Evolutionary conservation across 352 stramenopile genomes (phyloP).

Genomic region (Plasmopara muralis): DNA sequence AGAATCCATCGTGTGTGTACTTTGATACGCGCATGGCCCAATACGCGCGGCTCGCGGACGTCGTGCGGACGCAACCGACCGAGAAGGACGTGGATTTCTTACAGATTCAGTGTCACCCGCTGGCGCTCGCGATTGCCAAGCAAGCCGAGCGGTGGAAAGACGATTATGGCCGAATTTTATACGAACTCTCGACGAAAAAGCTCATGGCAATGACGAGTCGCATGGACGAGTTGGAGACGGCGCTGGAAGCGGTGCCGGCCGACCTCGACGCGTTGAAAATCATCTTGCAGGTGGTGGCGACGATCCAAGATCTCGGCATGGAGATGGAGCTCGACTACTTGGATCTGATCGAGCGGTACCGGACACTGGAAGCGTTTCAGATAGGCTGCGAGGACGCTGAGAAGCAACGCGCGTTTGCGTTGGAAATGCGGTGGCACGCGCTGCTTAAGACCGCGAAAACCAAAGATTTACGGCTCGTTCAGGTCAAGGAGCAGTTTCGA

Average conservation of each 20-base stretch:
- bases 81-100: constrained; percentile 94
- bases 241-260: constrained; percentile 71
- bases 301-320: constrained; percentile 85
- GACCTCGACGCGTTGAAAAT: constrained; percentile 93
- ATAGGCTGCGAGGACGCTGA: constrained; percentile 73
- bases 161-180: constrained; percentile 90
- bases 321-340: constrained; percentile 92
- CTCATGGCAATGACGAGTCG: constrained; percentile 62
- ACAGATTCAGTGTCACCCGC: constrained; percentile 88
- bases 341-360: constrained; percentile 91
- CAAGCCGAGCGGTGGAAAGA: constrained; percentile 92
- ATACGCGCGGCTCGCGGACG: constrained; percentile 87
- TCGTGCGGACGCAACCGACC: constrained; percentile 79
- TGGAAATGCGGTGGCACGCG: constrained; percentile 80
- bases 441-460: constrained; percentile 86
- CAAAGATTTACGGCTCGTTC: constrained; percentile 88
- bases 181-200: constrained; percentile 82
- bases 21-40: constrained; percentile 91
- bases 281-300: constrained; percentile 89
- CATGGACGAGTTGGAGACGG: constrained; percentile 71
- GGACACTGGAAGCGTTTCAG: constrained; percentile 74
- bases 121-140: constrained; percentile 86
- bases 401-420: constrained; percentile 55
- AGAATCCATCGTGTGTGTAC: constrained; percentile 90
- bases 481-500: constrained; percentile 93